phyloP scores from a whole-genome alignment of 805 yeast species.

The Monosporozyma solicola region DNA sequence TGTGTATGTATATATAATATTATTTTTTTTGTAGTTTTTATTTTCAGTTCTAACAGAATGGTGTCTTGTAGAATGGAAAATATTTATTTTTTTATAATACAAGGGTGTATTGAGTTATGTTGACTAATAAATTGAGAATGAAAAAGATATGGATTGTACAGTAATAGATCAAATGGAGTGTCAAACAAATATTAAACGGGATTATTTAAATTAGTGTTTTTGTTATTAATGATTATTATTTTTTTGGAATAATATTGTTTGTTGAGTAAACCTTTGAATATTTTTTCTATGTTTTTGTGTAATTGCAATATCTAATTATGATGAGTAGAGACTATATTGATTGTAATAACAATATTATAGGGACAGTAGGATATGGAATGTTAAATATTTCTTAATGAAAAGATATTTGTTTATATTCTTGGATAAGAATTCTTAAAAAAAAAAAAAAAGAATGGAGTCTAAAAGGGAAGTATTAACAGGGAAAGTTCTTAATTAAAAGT shows the following conservation, averaged over 20 bases:
- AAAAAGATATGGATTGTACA: not conserved
- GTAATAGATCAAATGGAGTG: not conserved
- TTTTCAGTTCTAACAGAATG: not conserved
- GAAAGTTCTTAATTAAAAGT: not conserved
- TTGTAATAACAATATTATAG: not conserved
- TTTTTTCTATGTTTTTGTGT: not conserved
- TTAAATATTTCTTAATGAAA: not conserved
- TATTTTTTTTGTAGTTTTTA: constrained; percentile 3
- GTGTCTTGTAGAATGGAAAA: not conserved
- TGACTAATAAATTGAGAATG: not conserved
- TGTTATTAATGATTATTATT: not conserved
- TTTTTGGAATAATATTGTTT: not conserved
- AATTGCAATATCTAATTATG: not conserved
- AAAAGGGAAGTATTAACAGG: not conserved
- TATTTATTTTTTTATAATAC: not conserved
- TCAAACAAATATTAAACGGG: not conserved
- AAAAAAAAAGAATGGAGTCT: not conserved
- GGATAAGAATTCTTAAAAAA: not conserved
- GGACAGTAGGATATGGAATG: not conserved
- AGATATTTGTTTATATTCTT: not conserved
- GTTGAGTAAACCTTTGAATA: not conserved
- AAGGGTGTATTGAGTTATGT: not conserved
- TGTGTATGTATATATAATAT: not conserved
- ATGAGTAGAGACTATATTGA: not conserved
- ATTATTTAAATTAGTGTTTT: not conserved